phyloP scores from a whole-genome alignment of 345 rosid species.

The Salix arbutifolia region DNA sequence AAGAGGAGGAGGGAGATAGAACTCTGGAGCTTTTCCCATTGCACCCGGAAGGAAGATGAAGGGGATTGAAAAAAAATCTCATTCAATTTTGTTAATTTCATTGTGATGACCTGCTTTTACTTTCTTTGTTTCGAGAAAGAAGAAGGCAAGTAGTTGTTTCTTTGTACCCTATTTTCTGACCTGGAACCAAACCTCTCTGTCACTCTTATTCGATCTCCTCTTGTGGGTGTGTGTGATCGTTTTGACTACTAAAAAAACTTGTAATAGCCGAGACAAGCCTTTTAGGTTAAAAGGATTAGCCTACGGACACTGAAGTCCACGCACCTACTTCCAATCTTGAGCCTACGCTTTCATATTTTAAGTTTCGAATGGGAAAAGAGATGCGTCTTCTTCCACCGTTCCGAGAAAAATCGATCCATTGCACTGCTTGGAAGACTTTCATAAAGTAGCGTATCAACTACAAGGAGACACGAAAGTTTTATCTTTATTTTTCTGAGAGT shows the following conservation, averaged over 20 bases:
- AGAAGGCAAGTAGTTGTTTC: conserved; percentile 11
- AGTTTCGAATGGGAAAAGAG: conserved; percentile 24
- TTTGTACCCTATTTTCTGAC: conserved; percentile 24
- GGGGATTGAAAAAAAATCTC: conserved; percentile 3
- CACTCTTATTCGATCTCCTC: conserved; percentile 4
- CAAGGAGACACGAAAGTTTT: not conserved
- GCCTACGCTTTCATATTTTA: conserved; percentile 14
- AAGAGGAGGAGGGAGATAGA: conserved; percentile 45
- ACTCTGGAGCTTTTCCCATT: conserved; percentile 96
- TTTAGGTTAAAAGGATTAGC: conserved; percentile 43
- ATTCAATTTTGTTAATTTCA: not conserved
- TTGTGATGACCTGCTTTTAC: conserved; percentile 1
- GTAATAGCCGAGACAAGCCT: conserved; percentile 19
- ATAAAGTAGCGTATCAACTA: conserved; percentile 9
- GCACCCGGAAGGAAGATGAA: conserved; percentile 79
- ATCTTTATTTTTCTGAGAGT: not conserved
- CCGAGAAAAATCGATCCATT: not conserved
- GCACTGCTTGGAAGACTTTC: conserved; percentile 14
- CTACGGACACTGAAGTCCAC: conserved; percentile 63
- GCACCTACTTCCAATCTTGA: conserved; percentile 24
- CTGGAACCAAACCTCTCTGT: conserved; percentile 19
- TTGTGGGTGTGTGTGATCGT: conserved; percentile 1
- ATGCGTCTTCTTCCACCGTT: conserved; percentile 13
- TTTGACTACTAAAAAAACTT: conserved; percentile 25
- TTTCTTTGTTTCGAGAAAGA: conserved; percentile 9